These are phyloP conservation scores for Podochytrium sp. DNA, from an alignment of 192 early-diverging fungal species.

Conservation along the genomic window DNA sequence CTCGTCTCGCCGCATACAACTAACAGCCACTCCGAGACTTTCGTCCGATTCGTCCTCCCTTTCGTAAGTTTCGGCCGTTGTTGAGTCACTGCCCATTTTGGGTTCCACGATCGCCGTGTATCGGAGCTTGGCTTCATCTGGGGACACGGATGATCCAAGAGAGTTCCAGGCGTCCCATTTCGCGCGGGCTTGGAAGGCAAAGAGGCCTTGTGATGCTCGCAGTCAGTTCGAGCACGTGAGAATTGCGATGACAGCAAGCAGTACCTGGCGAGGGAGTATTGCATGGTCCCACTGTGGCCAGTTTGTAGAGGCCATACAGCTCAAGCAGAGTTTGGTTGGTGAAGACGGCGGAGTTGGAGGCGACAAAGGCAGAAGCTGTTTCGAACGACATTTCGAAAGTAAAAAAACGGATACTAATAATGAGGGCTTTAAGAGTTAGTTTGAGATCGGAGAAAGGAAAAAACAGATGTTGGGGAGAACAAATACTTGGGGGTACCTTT, in stretches of 20 bases:
- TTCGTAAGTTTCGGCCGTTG: background rate
- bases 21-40: constrained; percentile 32
- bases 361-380: background rate
- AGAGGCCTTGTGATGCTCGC: background rate
- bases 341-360: background rate
- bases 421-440: no score
- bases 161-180: constrained; percentile 49
- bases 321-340: constrained; percentile 7
- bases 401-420: no score
- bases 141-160: background rate
- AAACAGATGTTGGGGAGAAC: no score
- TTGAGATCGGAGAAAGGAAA: no score
- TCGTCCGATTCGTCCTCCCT: background rate
- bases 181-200: background rate
- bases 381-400: background rate
- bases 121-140: constrained; percentile 26
- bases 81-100: constrained; percentile 1
- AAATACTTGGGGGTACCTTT: no score
- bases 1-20: constrained; percentile 27
- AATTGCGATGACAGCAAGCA: background rate
- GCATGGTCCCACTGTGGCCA: constrained; percentile 44
- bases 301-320: constrained; percentile 53
- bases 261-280: constrained; percentile 32
- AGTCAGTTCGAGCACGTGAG: background rate
- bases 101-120: constrained; percentile 35